A percentile compares a stretch with the other conserved stretches of the same genome.
phyloP scores from a whole-genome alignment of 768 basidiomycete species.

The Daedaleopsis nitida region DNA sequence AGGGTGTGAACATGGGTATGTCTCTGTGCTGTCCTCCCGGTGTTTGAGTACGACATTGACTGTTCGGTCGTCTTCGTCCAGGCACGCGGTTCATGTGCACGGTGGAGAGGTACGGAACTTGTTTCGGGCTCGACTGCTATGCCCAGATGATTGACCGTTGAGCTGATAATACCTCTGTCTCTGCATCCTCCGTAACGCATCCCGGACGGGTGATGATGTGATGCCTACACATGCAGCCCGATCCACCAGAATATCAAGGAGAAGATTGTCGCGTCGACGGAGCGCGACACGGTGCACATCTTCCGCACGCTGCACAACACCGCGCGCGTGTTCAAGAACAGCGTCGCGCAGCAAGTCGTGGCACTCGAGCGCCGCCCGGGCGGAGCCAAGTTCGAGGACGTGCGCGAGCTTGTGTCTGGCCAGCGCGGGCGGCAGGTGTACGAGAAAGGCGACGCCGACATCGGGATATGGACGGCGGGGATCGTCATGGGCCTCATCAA shows the following conservation, averaged over 20 bases:
- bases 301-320: constrained; percentile 87
- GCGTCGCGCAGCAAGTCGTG: constrained; percentile 83
- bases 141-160: no score
- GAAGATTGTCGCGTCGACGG: constrained; percentile 80
- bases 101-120: constrained; percentile 59
- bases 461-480: constrained; percentile 84
- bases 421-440: constrained; percentile 73
- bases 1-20: constrained; percentile 85
- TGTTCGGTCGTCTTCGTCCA: constrained; percentile 9
- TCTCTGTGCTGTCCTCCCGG: background rate
- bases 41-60: background rate
- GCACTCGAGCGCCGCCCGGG: constrained; percentile 76
- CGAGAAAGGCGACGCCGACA: constrained; percentile 81
- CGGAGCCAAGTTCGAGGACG: constrained; percentile 85
- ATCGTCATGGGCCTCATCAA: constrained; percentile 62
- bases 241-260: constrained; percentile 92
- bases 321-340: constrained; percentile 86
- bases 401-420: constrained; percentile 77
- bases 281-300: constrained; percentile 86
- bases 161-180: background rate
- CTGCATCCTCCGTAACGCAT: background rate
- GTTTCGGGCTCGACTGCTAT: background rate
- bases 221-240: constrained; percentile 47
- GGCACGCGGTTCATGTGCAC: constrained; percentile 93
- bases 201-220: no score